Evolutionary conservation across 1,139 yeast species (phyloP), one percentile per base, ranked within the genome.

Genomic region (Blastobotrys capitulatus): DNA sequence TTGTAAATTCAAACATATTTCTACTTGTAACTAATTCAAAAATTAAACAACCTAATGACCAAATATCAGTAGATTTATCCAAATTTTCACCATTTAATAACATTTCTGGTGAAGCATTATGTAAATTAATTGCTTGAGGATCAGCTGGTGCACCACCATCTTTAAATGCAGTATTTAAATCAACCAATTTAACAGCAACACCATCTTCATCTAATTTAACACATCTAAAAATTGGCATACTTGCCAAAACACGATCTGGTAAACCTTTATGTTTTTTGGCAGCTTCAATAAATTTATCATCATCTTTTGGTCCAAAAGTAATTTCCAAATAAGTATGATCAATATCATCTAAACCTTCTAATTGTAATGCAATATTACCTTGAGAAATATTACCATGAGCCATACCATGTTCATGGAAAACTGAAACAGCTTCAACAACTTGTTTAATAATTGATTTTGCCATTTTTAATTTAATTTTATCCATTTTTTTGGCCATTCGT

Each of bases 181-280:
- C 54, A 18, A 49, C 31, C 10, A 51, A 35, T 39, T 44, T 39
- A 19, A 51, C 42, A 20, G 22, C 46, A 34, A 47, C 38, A 18
- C 41, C 40, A 18, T 31, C 47, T 15, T 39, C 38, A 26, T 48
- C 53, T 5, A 46, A 35, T 38, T 40, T 46, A 31, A 48, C 50
- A 36, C 34, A 48, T 38, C 48, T 45, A 42, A n/a, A 26, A 26
- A 51, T 36, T 20, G 54, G 54, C 34, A 32, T 42, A 22, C 45
- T 48, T 25, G 44, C 44, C 10, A 46, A 20, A 40, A 51, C 44
- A 31, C 38, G 39, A 35, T 51, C 49, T 32, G 54, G 54, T 5
- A 47, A 44, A n/a, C 54, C 54, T 42, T 51, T 51, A 22, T 51
- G 54, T 42, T 49, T 49, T 48, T 50, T 47, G 18, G 49, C 40